Conservation (phyloP, 108 stramenopile genomes). For the Chaetoceros muelleri region DNA sequence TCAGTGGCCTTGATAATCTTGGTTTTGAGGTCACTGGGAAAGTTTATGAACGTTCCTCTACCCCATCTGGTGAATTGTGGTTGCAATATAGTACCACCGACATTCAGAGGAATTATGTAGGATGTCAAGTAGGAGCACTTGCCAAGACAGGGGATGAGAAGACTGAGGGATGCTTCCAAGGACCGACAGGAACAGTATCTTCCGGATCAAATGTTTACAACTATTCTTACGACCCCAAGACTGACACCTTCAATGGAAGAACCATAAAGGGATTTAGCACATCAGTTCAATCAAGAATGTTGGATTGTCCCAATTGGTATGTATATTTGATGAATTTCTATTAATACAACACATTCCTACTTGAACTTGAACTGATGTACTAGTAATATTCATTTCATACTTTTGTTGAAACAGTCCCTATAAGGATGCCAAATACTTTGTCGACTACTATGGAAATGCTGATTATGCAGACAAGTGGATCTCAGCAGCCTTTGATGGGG, state of each 20-base stretch:
- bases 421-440: slow-evolving; percentile 18
- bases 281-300: slow-evolving; percentile 21
- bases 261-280: slow-evolving; percentile 35
- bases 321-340: slow-evolving; percentile 17
- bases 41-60: slow-evolving; percentile 9
- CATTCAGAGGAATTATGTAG: slow-evolving; percentile 11
- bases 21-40: slow-evolving; percentile 27
- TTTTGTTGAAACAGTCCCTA: no score
- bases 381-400: no score
- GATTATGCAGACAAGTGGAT: slow-evolving; percentile 29
- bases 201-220: background rate
- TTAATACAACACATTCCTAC: slow-evolving; percentile 14
- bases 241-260: slow-evolving; percentile 37
- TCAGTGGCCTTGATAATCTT: slow-evolving; percentile 16
- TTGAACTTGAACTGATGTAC: background rate
- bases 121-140: slow-evolving; percentile 36
- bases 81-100: slow-evolving; percentile 35
- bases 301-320: slow-evolving; percentile 15
- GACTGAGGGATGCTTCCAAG: slow-evolving; percentile 3
- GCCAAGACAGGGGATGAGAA: slow-evolving; percentile 1
- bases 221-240: slow-evolving; percentile 23
- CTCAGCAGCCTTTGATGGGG: slow-evolving; percentile 7
- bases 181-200: background rate
- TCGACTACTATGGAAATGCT: slow-evolving; percentile 24
- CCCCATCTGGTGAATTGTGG: slow-evolving; percentile 16